Base-by-base conservation (phyloP, 116 monocot species). In the Trichopus zeylanicus region DNA sequence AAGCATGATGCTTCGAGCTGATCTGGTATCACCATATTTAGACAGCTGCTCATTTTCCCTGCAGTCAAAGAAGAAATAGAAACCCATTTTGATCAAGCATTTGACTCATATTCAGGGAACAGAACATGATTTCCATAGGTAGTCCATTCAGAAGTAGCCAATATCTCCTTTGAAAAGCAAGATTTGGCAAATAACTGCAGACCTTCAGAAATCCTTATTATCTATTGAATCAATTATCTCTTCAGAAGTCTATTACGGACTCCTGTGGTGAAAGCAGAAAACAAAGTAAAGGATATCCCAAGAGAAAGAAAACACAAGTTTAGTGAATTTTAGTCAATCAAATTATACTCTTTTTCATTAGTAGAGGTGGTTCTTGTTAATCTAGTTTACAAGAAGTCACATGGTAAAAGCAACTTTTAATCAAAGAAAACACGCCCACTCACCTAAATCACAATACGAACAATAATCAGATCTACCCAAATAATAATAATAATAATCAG, bases 21-120 rank as follows among this genome's bases (percentile, higher is more conserved):
- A 81, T 57, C 81, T 85, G 26, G 89, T 75, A 29, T 89, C 89
- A 19, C 85, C 85, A 60, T 89, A 89, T 29, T 85, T 85, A 18
- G 89, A 85, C 27, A 89, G 59, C 51, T 89, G 85, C 63, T 85
- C 81, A 77, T 89, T 89, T 73, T 81, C 89, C 70, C 89, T 89
- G 71, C 29, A 8, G 35, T 7, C 19, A 15, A 42, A 18, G 29
- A 55, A n/a, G 47, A 20, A 62, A 62, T 23, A 46, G 22, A 49
- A 7, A 42, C 0, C 49, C 22, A 24, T 7, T 7, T 1, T 49
- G 7, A 42, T 15, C 18, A 42, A 42, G 12, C 1, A 18, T 15
- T 42, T 18, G 18, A 16, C 39, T 42, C 3, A 2, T 42, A 42
- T 0, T 42, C 18, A n/a, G n/a, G n/a, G n/a, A n/a, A n/a, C n/a